Evolutionary conservation across 257 asterid genomes (phyloP), one percentile per base, ranked within the genome.

Genomic region (Ilex asprella): DNA sequence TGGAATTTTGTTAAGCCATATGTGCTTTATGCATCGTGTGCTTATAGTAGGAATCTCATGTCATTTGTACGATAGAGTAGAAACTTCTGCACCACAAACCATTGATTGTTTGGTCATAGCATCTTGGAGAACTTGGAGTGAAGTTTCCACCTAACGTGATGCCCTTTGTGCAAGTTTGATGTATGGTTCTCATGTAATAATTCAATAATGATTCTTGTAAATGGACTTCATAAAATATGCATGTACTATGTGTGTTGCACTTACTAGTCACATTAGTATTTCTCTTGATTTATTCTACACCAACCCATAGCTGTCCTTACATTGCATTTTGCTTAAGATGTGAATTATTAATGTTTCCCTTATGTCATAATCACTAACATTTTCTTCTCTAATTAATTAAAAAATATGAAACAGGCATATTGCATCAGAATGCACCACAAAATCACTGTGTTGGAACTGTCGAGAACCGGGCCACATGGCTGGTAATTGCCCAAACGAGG

Each of bases 391-490:
- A 21, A 21, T 21, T 21, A 21, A 21, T 21, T 21, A 0, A 11
- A 46, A 46, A 46, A 46, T 46, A 2, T 46, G 15, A 46, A 14
- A 2, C 57, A 86, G 92, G 81, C 95, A 86, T 70, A 75, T 86
- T 46, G 87, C 89, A 61, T 75, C 86, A n/a, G 95, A 86, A 74
- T 86, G 95, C 80, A 59, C 80, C 61, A 82, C 92, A 3, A 84
- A 84, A 66, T 68, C 95, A n/a, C 83, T 84, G 27, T 86, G 95
- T 73, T 86, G 91, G 91, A 86, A 84, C 76, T 86, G 95, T 52
- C 87, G 95, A n/a, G 92, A 86, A 55, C 95, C 95, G 9, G 95
- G 95, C 46, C 95, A 86, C 73, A 82, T 81, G 80, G 95, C 95
- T 12, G 88, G 87, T 63, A 77, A 70, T 53, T 86, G 95, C 71